Base-by-base conservation (phyloP, 345 rosid genomes). In the Salix dunnii region DNA sequence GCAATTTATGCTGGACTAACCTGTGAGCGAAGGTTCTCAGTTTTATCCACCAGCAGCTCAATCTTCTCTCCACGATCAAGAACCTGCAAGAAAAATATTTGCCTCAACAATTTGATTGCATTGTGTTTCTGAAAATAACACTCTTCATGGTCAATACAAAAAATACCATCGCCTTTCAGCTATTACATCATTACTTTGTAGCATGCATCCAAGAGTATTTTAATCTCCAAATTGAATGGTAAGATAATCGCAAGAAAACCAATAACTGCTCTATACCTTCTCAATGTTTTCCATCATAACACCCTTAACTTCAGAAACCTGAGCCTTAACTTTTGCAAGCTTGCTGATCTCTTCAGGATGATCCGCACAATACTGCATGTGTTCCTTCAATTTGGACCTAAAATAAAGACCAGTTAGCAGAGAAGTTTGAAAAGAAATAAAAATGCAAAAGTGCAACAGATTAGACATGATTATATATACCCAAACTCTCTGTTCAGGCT, bases 201-300 rank as follows among this genome's bases (percentile, higher is more conserved):
- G n/a, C 61, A 67, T 36, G 27, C 46, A 72, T 5, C 17, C 42
- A 62, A 72, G 1, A 33, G 13, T 14, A 48, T 61, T 61, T 61
- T 30, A 7, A 75, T 12, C 38, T 68, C 72, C 66, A 74, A 76
- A 62, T n/a, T 25, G 61, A 70, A 35, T 13, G 71, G 12, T 66
- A 63, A 48, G 7, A 10, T 12, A 46, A 14, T 46, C 17, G 49
- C 17, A n/a, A 70, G 63, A 66, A 67, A 30, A 3, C 11, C 25
- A 43, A 65, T 68, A 70, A 48, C 49, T 11, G 33, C 65, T 51
- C 49, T 55, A 8, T 79, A 91, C 99, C 99, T 96, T 96, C 81
- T 94, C 99, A 46, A 96, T 96, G 77, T 96, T 96, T 76, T 96
- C 99, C 98, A 96, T 91, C 98, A 96, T 96, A 17, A 96, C 99